Percentiles rank a stretch among this genome's conserved stretches.
Evolutionary conservation across 208 protist genomes (phyloP).

Genomic region (Herpetomonas tarakana): DNA sequence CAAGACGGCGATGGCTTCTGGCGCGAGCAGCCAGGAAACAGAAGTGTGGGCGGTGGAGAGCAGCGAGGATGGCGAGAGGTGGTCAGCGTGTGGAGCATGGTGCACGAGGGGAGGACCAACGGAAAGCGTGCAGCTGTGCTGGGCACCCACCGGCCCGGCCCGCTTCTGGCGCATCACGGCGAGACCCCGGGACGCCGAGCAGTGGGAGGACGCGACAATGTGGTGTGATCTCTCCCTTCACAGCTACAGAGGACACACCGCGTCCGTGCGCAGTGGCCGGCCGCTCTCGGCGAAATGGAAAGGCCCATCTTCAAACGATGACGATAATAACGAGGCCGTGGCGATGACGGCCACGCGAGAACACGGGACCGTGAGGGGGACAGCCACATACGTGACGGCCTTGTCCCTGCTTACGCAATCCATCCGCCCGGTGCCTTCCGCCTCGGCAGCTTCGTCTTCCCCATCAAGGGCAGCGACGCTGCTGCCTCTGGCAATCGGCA

Average conservation of each 20-base stretch:
- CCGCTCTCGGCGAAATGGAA: not conserved
- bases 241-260: too few relatives aligned
- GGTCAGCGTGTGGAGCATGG: slow-evolving; percentile 6
- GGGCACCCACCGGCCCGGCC: slow-evolving; percentile 15
- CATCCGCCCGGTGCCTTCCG: not conserved
- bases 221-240: too few relatives aligned
- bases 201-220: too few relatives aligned
- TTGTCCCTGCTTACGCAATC: not conserved
- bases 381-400: not conserved
- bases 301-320: not conserved
- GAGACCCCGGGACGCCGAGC: too few relatives aligned
- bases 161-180: slow-evolving; percentile 33
- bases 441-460: not conserved
- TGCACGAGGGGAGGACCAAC: too few relatives aligned
- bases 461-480: not conserved
- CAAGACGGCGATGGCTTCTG: too few relatives aligned
- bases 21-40: too few relatives aligned
- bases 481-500: not conserved
- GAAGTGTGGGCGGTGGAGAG: slow-evolving; percentile 33
- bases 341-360: not conserved
- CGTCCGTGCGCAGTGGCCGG: not conserved
- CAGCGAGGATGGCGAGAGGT: slow-evolving; percentile 36
- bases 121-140: slow-evolving; percentile 13
- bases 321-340: too few relatives aligned
- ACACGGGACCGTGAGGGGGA: not conserved